Evolutionary conservation across 2,329 filamentous ascomycete genomes (phyloP).

Genomic region (Xylaria sp.): DNA sequence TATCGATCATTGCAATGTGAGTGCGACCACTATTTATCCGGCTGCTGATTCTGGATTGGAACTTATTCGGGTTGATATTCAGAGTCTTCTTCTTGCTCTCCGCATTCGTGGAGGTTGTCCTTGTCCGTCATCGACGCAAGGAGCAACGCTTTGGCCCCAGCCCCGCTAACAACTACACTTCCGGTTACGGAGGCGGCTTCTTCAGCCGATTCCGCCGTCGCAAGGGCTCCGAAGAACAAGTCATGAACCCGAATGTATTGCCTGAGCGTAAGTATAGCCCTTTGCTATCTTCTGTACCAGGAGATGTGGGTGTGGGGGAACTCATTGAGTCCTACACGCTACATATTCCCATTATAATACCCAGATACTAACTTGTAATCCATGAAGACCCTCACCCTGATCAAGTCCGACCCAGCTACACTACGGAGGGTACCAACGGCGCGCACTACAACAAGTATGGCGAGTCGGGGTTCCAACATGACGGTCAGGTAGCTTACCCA

Average conservation of each 20-base stretch:
- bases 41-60: background rate
- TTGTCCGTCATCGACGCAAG: constrained; percentile 74
- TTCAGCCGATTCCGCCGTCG: constrained; percentile 49
- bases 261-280: constrained; percentile 45
- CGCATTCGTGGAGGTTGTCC: constrained; percentile 72
- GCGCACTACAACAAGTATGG: constrained; percentile 47
- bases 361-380: constrained; percentile 4
- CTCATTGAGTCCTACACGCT: background rate
- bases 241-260: constrained; percentile 47
- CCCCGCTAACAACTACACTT: constrained; percentile 55
- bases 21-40: constrained; percentile 35
- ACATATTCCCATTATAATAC: background rate
- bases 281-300: background rate
- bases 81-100: constrained; percentile 81
- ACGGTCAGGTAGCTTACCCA: constrained; percentile 48
- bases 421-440: constrained; percentile 50
- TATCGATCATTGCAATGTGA: constrained; percentile 81
- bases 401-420: constrained; percentile 51
- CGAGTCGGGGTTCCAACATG: constrained; percentile 43
- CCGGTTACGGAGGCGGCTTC: constrained; percentile 50
- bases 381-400: constrained; percentile 44
- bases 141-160: constrained; percentile 54
- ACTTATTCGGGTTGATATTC: constrained; percentile 15
- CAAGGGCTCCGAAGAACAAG: constrained; percentile 31
- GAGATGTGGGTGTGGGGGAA: background rate